Percentiles rank a stretch among this genome's conserved stretches.
Evolutionary conservation across 108 stramenopile genomes (phyloP).

Genomic region (Fragilariopsis cylindrus): DNA sequence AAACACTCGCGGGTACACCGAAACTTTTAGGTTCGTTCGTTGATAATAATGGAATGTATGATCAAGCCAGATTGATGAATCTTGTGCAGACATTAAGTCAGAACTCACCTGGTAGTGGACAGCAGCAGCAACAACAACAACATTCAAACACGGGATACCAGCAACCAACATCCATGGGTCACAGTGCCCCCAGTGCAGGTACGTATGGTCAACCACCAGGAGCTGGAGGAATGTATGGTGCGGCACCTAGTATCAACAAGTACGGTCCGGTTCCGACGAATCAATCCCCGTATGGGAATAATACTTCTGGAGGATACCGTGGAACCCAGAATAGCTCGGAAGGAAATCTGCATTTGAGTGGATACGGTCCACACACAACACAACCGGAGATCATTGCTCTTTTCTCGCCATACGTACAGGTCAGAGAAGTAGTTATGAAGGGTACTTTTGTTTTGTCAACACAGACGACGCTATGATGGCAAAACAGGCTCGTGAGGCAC

Average conservation of each 20-base stretch:
- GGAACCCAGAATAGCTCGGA: conserved; percentile 67
- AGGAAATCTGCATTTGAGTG: conserved; percentile 85
- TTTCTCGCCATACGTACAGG: conserved; percentile 82
- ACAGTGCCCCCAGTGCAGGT: not conserved
- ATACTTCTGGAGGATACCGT: conserved; percentile 27
- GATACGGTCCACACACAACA: conserved; percentile 81
- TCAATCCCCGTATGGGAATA: conserved; percentile 21
- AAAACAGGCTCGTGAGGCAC: conserved; percentile 64
- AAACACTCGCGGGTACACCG: conserved; percentile 76
- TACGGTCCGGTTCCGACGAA: conserved; percentile 24
- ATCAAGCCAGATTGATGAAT: conserved; percentile 68
- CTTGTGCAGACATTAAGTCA: conserved; percentile 79
- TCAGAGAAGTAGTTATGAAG: conserved; percentile 82
- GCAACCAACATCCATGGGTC: conserved; percentile 31
- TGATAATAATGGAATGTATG: conserved; percentile 76
- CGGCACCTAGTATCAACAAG: conserved; percentile 16
- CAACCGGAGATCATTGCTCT: conserved; percentile 70
- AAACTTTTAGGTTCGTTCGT: conserved; percentile 70
- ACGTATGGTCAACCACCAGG: conserved; percentile 12
- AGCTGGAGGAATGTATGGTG: conserved; percentile 37
- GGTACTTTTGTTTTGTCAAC: conserved; percentile 81
- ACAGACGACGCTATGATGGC: conserved; percentile 78
- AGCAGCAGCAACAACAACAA: conserved; percentile 13
- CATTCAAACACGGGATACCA: conserved; percentile 25
- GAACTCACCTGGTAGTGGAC: conserved; percentile 35